These are phyloP conservation scores for Syncephalastrum racemosum DNA, from an alignment of 371 early-diverging fungal species.

Conservation along the genomic window DNA sequence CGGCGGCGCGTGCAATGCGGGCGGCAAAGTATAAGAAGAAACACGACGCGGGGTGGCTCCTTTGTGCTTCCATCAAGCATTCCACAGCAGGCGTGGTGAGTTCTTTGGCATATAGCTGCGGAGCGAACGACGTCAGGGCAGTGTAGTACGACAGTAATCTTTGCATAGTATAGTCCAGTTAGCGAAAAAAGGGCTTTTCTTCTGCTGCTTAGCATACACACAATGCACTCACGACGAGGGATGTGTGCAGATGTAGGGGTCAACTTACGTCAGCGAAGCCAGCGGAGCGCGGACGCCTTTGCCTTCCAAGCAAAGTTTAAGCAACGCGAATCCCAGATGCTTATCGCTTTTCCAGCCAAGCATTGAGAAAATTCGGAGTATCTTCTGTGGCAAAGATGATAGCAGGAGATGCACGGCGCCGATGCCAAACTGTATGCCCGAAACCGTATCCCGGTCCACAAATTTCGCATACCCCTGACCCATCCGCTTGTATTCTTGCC, in stretches of 20 bases:
- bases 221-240: too few species aligned
- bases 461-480: slow-evolving; percentile 29
- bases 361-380: slow-evolving; percentile 36
- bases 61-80: slow-evolving; percentile 42
- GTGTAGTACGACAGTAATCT: slow-evolving; percentile 30
- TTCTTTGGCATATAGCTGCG: slow-evolving; percentile 23
- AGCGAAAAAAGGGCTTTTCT: too few species aligned
- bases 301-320: slow-evolving; percentile 48
- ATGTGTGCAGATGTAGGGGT: not conserved
- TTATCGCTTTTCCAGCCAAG: slow-evolving; percentile 53
- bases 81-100: slow-evolving; percentile 36
- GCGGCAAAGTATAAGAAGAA: slow-evolving; percentile 54
- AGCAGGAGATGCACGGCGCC: slow-evolving; percentile 54
- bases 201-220: too few species aligned
- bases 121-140: slow-evolving; percentile 18
- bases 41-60: slow-evolving; percentile 44
- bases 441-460: slow-evolving; percentile 35
- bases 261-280: slow-evolving; percentile 50
- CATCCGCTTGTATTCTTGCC: slow-evolving; percentile 40
- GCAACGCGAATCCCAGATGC: slow-evolving; percentile 50
- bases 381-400: slow-evolving; percentile 48
- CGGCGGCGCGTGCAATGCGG: slow-evolving; percentile 37
- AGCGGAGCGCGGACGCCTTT: slow-evolving; percentile 50
- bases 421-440: slow-evolving; percentile 38
- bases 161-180: not conserved